These are phyloP conservation scores for Knufia petricola DNA, from an alignment of 2,329 filamentous ascomycete genomes.

Conservation along the genomic window DNA sequence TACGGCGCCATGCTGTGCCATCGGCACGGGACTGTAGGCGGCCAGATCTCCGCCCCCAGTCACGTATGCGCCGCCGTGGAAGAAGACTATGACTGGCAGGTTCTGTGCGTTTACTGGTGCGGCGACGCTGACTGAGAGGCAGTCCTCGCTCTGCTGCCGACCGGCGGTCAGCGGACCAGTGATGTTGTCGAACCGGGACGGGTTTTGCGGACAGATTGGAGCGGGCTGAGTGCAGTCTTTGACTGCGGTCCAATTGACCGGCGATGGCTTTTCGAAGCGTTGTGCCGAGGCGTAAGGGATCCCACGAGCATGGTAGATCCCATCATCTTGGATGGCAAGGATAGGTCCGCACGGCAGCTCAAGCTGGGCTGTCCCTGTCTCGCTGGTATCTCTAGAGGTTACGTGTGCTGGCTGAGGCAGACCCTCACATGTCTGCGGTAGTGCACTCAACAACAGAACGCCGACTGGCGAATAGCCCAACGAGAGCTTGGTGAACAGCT, in stretches of 20 bases:
- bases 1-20: constrained; percentile 44
- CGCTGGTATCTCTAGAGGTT: no score
- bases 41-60: constrained; percentile 49
- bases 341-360: not conserved
- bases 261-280: constrained; percentile 2
- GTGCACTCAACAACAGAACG: no score
- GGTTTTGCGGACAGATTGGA: constrained; percentile 12
- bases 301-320: constrained; percentile 4
- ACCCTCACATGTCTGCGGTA: no score
- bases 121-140: constrained; percentile 52
- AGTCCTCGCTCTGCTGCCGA: constrained; percentile 41
- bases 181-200: constrained; percentile 5
- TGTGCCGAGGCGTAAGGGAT: constrained; percentile 3
- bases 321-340: not conserved
- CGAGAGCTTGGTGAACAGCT: no score
- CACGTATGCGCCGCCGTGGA: constrained; percentile 54
- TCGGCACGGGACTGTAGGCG: constrained; percentile 51
- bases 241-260: not conserved
- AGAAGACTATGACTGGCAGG: constrained; percentile 50
- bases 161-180: constrained; percentile 15
- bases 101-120: constrained; percentile 43
- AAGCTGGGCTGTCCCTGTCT: not conserved
- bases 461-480: no score
- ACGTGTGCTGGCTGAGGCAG: no score
- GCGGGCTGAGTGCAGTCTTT: constrained; percentile 35